These are phyloP conservation scores for Isatis tinctoria DNA, from an alignment of 345 rosid genomes.

Conservation along the genomic window DNA sequence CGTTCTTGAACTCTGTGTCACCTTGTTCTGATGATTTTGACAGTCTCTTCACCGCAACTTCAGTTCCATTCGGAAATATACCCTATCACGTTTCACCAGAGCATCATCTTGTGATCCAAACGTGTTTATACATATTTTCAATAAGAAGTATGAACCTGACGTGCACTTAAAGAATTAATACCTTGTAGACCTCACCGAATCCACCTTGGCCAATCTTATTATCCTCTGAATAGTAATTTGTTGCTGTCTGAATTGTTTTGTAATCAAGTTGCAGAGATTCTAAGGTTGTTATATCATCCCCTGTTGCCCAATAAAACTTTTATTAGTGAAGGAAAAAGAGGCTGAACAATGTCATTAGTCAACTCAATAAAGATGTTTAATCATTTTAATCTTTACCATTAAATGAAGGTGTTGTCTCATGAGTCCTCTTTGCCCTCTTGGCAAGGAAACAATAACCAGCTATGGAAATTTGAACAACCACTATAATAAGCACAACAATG, in stretches of 20 bases:
- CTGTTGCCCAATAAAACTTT: constrained; percentile 2
- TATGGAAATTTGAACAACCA: constrained; percentile 18
- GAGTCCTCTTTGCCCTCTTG: background rate
- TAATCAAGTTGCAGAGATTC: background rate
- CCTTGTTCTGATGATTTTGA: background rate
- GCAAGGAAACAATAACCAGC: constrained; percentile 25
- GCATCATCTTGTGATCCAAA: background rate
- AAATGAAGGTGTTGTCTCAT: background rate
- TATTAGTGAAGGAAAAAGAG: background rate
- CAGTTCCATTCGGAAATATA: background rate
- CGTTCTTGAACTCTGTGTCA: background rate
- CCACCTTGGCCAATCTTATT: too few relatives aligned
- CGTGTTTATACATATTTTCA: background rate
- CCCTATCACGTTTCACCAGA: background rate
- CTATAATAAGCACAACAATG: constrained; percentile 30
- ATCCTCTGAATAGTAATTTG: too few relatives aligned
- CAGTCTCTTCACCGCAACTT: too few relatives aligned
- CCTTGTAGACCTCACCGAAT: background rate
- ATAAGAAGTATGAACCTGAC: background rate
- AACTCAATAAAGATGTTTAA: background rate
- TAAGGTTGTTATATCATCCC: constrained; percentile 20
- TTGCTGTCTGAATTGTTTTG: background rate
- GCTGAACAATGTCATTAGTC: background rate
- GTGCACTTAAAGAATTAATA: background rate
- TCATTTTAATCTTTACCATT: constrained; percentile 25